Evolutionary conservation across 2,329 filamentous ascomycete genomes (phyloP), one percentile per base, ranked within the genome.

Genomic region (Botrytis aclada): DNA sequence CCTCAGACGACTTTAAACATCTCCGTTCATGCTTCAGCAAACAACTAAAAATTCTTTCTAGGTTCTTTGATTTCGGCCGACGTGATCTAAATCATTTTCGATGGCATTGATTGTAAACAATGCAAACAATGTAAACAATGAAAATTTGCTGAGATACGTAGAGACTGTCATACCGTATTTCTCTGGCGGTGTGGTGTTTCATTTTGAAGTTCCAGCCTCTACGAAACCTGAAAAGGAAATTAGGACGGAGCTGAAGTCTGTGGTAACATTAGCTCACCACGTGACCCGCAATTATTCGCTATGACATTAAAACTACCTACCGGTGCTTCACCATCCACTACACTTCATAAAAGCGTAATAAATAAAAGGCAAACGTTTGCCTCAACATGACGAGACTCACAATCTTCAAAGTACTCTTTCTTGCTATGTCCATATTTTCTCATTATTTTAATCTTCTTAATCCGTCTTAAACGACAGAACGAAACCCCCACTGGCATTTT

Each of bases 201-300:
- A 51, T 39, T 29, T 39, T 25, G 32, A 66, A 37, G 32, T 37
- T 47, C 62, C 62, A 65, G 43, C 62, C 20, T 54, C 43, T n/a
- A 54, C 22, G 63, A 66, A 66, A 66, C 43, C 14, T 51, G 32
- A 34, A 54, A 66, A 63, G 25, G 45, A 66, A 66, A 66, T 66
- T 51, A 51, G 45, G 37, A 66, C 10, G 34, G 45, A 67, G 64
- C n/a, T 37, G 34, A 25, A 41, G 47, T 69, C 65, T 32, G 34
- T 69, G 65, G 60, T 62, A 39, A n/a, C 60, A 39, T 39, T 56
- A 32, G 34, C n/a, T 25, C 6, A 7, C 0, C 65, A 69, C 47
- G 47, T 69, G 65, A 69, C 37, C 1, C 9, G 6, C 1, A 3
- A 56, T 69, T 8, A 22, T 22, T 6, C 45, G 25, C 64, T 22